Evolutionary conservation across 2,329 filamentous ascomycete genomes (phyloP).

Genomic region (Penicillium crustosum): DNA sequence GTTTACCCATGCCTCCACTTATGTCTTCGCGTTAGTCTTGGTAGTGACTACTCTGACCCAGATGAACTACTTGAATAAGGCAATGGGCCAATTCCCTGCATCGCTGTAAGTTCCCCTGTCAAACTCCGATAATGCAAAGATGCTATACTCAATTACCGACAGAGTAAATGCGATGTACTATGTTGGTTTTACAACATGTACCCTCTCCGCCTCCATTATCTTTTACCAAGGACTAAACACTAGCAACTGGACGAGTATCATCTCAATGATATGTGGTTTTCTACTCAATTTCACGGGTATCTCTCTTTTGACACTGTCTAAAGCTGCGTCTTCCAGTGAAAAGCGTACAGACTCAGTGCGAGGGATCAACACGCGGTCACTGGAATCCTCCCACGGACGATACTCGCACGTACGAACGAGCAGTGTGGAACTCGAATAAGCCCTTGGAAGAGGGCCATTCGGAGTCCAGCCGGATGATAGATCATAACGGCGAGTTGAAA

Average conservation of each 20-base stretch:
- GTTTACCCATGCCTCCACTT: conserved; percentile 85
- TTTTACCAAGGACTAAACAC: conserved; percentile 96
- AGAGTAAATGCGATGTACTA: conserved; percentile 97
- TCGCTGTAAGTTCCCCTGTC: conserved; percentile 70
- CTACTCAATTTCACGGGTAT: conserved; percentile 93
- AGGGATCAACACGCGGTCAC: neutral
- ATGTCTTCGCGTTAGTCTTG: conserved; percentile 93
- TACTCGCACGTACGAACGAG: neutral
- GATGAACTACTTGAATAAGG: conserved; percentile 99
- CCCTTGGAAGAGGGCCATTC: neutral
- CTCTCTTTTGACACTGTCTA: conserved; percentile 68
- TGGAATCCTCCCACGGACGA: neutral
- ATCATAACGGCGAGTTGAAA: neutral
- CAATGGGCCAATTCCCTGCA: conserved; percentile 90
- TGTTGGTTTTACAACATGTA: conserved; percentile 94
- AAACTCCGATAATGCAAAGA: neutral
- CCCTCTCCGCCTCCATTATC: conserved; percentile 90
- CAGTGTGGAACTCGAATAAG: neutral
- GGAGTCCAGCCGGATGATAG: neutral
- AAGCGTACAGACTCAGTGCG: neutral
- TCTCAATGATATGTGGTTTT: conserved; percentile 90
- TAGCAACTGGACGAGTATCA: conserved; percentile 82
- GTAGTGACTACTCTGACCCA: conserved; percentile 92
- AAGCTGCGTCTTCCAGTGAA: neutral
- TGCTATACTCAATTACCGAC: conserved; percentile 3